A percentile compares a stretch with the other conserved stretches of the same genome.
Conservation (phyloP, 768 basidiomycete genomes). For the Phaeotremella fagi region DNA sequence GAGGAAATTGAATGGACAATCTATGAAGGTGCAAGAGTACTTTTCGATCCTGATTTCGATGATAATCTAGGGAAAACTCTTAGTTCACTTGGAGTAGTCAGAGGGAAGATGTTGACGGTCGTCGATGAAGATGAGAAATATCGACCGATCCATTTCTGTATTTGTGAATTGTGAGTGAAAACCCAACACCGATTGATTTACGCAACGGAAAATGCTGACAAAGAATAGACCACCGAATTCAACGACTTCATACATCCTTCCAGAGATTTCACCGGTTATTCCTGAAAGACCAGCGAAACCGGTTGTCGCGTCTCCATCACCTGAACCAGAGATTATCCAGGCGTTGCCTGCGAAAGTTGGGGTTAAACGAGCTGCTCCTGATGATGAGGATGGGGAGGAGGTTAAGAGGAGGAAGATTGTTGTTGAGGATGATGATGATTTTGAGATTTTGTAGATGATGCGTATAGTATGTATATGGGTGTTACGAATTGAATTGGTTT, state of each 20-base stretch:
- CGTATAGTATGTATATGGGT: background rate
- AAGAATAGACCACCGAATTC: conserved; percentile 16
- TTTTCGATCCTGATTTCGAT: conserved; percentile 90
- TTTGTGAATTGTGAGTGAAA: conserved; percentile 55
- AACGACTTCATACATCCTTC: conserved; percentile 5
- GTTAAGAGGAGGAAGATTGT: conserved; percentile 17
- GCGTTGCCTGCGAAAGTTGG: conserved; percentile 8
- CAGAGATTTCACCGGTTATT: conserved; percentile 8
- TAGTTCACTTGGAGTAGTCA: conserved; percentile 69
- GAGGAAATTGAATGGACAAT: conserved; percentile 60
- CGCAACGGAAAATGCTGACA: no score
- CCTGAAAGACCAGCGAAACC: conserved; percentile 7
- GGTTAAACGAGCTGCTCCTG: conserved; percentile 30
- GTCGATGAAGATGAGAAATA: conserved; percentile 79
- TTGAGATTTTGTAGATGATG: conserved; percentile 21
- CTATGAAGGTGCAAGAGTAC: conserved; percentile 72
- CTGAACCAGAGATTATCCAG: conserved; percentile 3
- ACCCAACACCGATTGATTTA: background rate
- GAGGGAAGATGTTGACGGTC: conserved; percentile 82
- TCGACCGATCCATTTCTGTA: conserved; percentile 65
- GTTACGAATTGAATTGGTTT: no score
- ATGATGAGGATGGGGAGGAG: conserved; percentile 25
- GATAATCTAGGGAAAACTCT: conserved; percentile 79
- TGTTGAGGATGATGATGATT: conserved; percentile 25
- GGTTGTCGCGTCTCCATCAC: background rate